phyloP scores from a whole-genome alignment of 1,284 basidiomycete species.

The Irpex sp. region DNA sequence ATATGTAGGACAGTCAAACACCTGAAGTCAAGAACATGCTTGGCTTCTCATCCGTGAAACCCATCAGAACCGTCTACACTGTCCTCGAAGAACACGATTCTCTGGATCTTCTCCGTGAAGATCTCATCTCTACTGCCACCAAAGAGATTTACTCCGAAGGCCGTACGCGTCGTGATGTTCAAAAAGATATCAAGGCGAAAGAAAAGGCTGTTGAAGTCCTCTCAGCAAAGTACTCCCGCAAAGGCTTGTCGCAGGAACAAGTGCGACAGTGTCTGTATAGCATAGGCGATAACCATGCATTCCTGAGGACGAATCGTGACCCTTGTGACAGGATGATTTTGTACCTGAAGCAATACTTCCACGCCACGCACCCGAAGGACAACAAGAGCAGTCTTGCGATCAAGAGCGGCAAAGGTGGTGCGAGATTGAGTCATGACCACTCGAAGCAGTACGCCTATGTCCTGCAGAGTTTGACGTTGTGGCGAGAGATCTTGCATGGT shows the following conservation, averaged over 20 bases:
- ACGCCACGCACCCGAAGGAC: slow-evolving; percentile 62
- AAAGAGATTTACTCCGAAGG: slow-evolving; percentile 75
- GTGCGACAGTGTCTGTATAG: slow-evolving; percentile 76
- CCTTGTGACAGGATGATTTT: slow-evolving; percentile 79
- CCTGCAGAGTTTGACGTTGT: slow-evolving; percentile 76
- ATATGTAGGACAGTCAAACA: slow-evolving; percentile 67
- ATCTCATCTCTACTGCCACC: slow-evolving; percentile 67
- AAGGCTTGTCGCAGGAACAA: slow-evolving; percentile 55
- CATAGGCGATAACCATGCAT: slow-evolving; percentile 83
- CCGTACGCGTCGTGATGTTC: slow-evolving; percentile 66
- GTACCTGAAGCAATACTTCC: slow-evolving; percentile 72
- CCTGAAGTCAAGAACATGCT: slow-evolving; percentile 74
- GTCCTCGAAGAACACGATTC: slow-evolving; percentile 62
- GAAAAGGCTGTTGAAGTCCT: slow-evolving; percentile 77
- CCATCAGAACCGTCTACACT: slow-evolving; percentile 69
- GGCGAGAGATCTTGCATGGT: slow-evolving; percentile 82
- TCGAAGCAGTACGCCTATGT: slow-evolving; percentile 79
- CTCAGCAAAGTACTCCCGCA: slow-evolving; percentile 54
- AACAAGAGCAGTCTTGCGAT: slow-evolving; percentile 67
- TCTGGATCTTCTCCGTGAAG: slow-evolving; percentile 66
- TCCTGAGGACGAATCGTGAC: slow-evolving; percentile 76
- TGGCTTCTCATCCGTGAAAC: slow-evolving; percentile 67
- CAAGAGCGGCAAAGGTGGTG: slow-evolving; percentile 70
- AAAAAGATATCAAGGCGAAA: slow-evolving; percentile 75
- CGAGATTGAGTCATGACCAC: slow-evolving; percentile 77